Percentiles rank a stretch among this genome's conserved stretches.
phyloP scores from a whole-genome alignment of 2,329 filamentous ascomycete genomes.

The Fusarium sambucinum region DNA sequence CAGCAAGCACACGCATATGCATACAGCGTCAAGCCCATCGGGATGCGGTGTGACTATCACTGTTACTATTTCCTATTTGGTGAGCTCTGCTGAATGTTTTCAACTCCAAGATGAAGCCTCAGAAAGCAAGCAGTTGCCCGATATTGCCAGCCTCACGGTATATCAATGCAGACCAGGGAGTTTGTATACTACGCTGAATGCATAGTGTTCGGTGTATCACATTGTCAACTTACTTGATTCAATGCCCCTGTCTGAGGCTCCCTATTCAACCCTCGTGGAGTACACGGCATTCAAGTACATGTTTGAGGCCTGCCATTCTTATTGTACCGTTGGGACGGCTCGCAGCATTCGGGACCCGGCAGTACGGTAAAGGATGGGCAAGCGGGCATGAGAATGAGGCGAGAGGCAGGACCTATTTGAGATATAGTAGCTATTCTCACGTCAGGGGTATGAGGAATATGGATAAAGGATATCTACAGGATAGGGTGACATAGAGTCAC shows the following conservation, averaged over 20 bases:
- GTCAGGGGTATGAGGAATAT: background rate
- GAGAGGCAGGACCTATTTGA: constrained; percentile 1
- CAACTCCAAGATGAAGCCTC: background rate
- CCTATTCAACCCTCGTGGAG: background rate
- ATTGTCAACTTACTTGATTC: background rate
- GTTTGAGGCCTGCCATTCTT: constrained; percentile 11
- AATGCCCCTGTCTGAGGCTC: constrained; percentile 1
- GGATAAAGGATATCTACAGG: background rate
- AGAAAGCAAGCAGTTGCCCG: constrained; percentile 10
- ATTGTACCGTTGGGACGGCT: constrained; percentile 7
- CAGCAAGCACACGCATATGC: background rate
- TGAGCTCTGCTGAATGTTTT: background rate
- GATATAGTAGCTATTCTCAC: background rate
- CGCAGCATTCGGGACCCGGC: constrained; percentile 18
- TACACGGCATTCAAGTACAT: background rate
- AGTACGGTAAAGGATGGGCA: constrained; percentile 10
- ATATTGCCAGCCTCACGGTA: constrained; percentile 17
- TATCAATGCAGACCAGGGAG: background rate
- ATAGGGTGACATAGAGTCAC: background rate
- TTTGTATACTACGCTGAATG: background rate
- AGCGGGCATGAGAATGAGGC: constrained; percentile 15
- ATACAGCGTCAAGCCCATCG: constrained; percentile 8
- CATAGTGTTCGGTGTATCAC: background rate
- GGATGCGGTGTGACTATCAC: constrained; percentile 31
- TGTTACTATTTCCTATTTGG: background rate